phyloP scores from a whole-genome alignment of 768 basidiomycete genomes.

The Candolleomyces eurysporus region DNA sequence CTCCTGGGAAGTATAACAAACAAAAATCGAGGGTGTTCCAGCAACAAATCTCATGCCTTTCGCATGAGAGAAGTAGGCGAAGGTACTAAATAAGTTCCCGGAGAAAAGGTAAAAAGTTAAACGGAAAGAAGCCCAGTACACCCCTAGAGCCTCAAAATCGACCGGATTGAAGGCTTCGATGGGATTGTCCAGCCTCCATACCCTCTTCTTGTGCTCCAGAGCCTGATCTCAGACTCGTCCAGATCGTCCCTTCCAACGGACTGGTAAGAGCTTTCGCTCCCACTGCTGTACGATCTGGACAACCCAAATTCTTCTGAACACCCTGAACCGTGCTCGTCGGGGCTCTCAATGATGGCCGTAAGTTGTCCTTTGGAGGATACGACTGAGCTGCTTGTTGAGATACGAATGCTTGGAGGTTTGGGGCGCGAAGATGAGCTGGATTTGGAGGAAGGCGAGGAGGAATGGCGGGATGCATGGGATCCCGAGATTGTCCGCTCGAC shows the following conservation, averaged over 20 bases:
- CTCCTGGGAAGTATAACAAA: too few relatives aligned
- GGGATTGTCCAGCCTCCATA: slow-evolving; percentile 22
- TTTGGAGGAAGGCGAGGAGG: not conserved
- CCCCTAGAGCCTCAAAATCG: too few relatives aligned
- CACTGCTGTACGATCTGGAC: slow-evolving; percentile 7
- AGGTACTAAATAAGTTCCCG: too few relatives aligned
- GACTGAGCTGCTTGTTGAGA: too few relatives aligned
- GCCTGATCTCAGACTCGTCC: slow-evolving; percentile 18
- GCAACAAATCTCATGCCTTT: too few relatives aligned
- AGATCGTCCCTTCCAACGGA: slow-evolving; percentile 7
- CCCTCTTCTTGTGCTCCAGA: slow-evolving; percentile 27
- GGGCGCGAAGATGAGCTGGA: not conserved
- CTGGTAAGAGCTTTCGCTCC: not conserved
- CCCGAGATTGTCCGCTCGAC: not conserved
- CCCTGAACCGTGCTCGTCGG: slow-evolving; percentile 28
- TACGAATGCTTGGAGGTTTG: not conserved
- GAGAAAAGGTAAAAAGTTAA: too few relatives aligned
- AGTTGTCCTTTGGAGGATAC: slow-evolving; percentile 10
- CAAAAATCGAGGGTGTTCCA: too few relatives aligned
- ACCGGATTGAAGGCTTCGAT: not conserved
- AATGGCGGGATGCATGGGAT: not conserved
- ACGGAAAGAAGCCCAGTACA: too few relatives aligned
- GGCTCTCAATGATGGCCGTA: slow-evolving; percentile 32
- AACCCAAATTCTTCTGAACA: slow-evolving; percentile 25
- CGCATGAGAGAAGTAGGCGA: too few relatives aligned